Base-by-base conservation (phyloP, 1,284 basidiomycete genomes). In the Ustilago crameri region DNA sequence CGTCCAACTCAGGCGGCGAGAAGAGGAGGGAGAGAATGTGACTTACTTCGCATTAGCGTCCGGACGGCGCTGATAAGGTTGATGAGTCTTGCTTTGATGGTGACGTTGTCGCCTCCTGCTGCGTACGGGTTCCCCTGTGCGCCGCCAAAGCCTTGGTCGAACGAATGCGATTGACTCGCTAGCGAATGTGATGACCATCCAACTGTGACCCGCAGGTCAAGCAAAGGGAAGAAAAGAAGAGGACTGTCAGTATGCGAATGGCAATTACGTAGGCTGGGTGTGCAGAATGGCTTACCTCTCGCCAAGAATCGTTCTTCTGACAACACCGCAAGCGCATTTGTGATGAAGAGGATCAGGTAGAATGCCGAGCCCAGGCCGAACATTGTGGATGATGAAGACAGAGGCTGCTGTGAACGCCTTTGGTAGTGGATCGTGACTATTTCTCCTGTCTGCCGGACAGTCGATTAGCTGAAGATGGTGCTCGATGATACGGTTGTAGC, bases 241-340 rank as follows among this genome's bases (percentile, higher is more conserved):
- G 38, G 18, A n/a, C 12, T 3, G 3, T 14, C 4, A 30, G 9
- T 22, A n/a, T 18, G 37, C 24, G 24, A 22, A 27, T 15, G 47
- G 48, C 3, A 34, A 4, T 34, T n/a, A 52, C 12, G 7, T 27
- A 32, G 30, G 8, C 27, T 9, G 8, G 18, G 48, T 4, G 27
- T 22, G 26, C 23, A 32, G 27, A 12, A 34, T 9, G 45, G 88
- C 91, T 79, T 83, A 97, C 95, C 93, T 83, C 91, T 87, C 22
- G 93, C 91, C 45, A 98, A 88, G 84, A 98, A 98, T 1, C 95
- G 88, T 78, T 98, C 95, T 84, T 98, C 95, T 80, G 90, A 96
- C 55, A 98, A 87, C 60, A 98, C 91, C 9, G 95, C 95, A 80
- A 97, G 88, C 27, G 93, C 92, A 84, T 98, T 98, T 72, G 93